A percentile compares a stretch with the other conserved stretches of the same genome.
Evolutionary conservation across 306 rosid genomes (phyloP).

Genomic region (Casuarina glauca): DNA sequence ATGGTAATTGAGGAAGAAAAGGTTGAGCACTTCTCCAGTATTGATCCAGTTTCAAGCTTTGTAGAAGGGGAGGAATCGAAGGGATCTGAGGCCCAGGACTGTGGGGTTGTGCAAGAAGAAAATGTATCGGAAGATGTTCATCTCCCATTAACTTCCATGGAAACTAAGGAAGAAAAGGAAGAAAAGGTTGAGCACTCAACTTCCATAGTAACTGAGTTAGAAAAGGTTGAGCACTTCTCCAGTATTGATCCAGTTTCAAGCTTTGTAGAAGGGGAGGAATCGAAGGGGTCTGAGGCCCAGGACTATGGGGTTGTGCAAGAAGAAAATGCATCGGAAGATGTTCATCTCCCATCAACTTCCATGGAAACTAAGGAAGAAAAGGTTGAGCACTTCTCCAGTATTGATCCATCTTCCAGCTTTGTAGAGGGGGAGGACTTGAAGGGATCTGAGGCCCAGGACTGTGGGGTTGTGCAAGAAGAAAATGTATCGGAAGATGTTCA

Average conservation of each 20-base stretch:
- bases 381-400: slow-evolving; percentile 5
- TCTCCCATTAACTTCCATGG: neutral
- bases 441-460: neutral
- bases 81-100: neutral
- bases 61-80: slow-evolving; percentile 10
- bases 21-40: slow-evolving; percentile 8
- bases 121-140: neutral
- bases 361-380: neutral
- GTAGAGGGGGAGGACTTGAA: slow-evolving; percentile 8
- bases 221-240: neutral
- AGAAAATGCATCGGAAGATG: slow-evolving; percentile 6
- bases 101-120: neutral
- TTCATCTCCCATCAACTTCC: neutral
- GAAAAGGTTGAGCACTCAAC: neutral
- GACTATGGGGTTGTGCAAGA: neutral
- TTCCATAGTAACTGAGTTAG: neutral
- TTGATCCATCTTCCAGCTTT: slow-evolving; percentile 13
- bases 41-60: slow-evolving; percentile 13
- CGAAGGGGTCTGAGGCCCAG: no score
- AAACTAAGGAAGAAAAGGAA: neutral
- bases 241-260: no score
- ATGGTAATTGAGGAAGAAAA: neutral
- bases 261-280: no score
- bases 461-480: neutral
- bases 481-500: neutral